Conservation (phyloP, 768 basidiomycete genomes). For the Hericium erinaceus region DNA sequence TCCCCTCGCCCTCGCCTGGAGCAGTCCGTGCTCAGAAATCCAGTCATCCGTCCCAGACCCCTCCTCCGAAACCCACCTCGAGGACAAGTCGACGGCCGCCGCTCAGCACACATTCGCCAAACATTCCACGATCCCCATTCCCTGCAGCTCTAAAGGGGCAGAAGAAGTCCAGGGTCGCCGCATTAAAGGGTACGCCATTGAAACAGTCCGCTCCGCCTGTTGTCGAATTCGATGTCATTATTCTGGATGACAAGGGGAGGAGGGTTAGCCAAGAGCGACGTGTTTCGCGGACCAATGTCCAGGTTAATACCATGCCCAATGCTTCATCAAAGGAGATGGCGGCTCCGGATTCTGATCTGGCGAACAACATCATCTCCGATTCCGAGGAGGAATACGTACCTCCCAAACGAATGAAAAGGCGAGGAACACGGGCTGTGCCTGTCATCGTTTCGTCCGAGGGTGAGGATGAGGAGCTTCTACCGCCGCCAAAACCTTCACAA, state of each 20-base stretch:
- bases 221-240: constrained; percentile 58
- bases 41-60: background rate
- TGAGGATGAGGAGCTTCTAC: constrained; percentile 24
- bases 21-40: background rate
- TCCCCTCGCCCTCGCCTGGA: background rate
- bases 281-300: constrained; percentile 37
- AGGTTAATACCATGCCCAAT: constrained; percentile 21
- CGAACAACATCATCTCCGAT: constrained; percentile 5
- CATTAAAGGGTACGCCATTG: constrained; percentile 10
- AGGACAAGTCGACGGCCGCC: constrained; percentile 25
- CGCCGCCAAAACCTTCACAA: background rate
- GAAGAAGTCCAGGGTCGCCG: constrained; percentile 11
- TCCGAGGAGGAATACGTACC: constrained; percentile 17
- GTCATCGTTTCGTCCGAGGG: constrained; percentile 35
- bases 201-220: constrained; percentile 34
- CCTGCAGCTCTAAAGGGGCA: constrained; percentile 15
- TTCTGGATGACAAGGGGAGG: constrained; percentile 52
- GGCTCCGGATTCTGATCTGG: constrained; percentile 2
- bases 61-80: background rate
- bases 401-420: constrained; percentile 10
- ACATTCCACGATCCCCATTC: constrained; percentile 31
- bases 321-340: background rate
- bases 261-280: constrained; percentile 54
- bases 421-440: constrained; percentile 12
- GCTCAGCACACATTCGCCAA: constrained; percentile 29